Evolutionary conservation across 495 filamentous ascomycete genomes (phyloP).

Genomic region (Cercophora scortea): DNA sequence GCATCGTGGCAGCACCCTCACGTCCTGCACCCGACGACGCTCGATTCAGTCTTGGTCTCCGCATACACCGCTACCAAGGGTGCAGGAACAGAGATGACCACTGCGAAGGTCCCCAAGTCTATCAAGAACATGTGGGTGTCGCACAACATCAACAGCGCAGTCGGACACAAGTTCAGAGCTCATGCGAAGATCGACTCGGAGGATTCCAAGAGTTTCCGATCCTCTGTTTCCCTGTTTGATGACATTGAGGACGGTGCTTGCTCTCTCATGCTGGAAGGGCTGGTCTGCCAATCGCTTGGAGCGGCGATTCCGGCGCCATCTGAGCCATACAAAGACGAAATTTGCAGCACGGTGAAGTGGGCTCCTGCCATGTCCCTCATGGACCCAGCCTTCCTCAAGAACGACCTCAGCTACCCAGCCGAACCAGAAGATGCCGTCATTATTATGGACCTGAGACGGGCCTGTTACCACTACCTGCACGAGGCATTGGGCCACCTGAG

Average conservation of each 20-base stretch:
- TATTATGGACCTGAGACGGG: background rate
- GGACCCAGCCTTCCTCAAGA: too few relatives aligned
- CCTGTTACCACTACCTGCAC: background rate
- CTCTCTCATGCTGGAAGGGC: background rate
- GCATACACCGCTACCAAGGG: slow-evolving; percentile 15
- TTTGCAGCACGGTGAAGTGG: too few relatives aligned
- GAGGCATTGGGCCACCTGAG: background rate
- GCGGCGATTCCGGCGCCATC: too few relatives aligned
- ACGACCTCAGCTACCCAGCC: background rate
- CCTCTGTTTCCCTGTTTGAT: background rate
- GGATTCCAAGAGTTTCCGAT: background rate
- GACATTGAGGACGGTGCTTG: background rate
- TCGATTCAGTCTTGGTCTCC: slow-evolving; percentile 21
- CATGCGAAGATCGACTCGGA: background rate
- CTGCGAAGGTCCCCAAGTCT: background rate
- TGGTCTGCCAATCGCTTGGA: too few relatives aligned
- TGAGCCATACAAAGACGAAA: too few relatives aligned
- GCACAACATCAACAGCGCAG: background rate
- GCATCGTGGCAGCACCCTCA: background rate
- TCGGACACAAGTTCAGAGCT: background rate
- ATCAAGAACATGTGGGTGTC: background rate
- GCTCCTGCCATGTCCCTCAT: too few relatives aligned
- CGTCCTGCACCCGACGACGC: slow-evolving; percentile 35
- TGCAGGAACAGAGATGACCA: slow-evolving; percentile 5
- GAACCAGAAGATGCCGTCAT: background rate